Base-by-base conservation (phyloP, 2,329 filamentous ascomycete genomes). In the Aspergillus ochraceus region DNA sequence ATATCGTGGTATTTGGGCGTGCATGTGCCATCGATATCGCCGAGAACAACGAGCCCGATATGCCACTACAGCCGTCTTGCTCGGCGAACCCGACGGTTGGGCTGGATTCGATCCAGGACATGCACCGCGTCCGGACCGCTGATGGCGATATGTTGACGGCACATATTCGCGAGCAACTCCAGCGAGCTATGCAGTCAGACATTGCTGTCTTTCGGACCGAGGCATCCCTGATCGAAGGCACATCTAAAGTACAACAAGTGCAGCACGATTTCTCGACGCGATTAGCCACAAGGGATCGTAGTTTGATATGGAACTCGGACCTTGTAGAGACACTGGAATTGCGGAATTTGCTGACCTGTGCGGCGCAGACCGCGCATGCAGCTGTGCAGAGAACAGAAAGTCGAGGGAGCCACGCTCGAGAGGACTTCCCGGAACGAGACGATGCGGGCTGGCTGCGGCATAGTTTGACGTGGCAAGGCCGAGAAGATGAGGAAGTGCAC, bases 381-480 rank as follows among this genome's bases (percentile, higher is more conserved):
- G 52, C 52, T 12, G 39, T 55, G 10, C n/a, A 12, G 36, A 46
- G 52, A 11, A 32, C 39, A 3, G 52, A 55, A 46, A 49, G 52
- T 55, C 52, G 52, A 6, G 52, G 52, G 17, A 55, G 52, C 24
- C 52, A 55, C 45, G 39, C 52, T 17, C 22, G 52, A 32, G 52
- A 55, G 52, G 52, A 55, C 17, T 55, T 49, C 19, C 52, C 52
- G 20, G 42, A 46, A 9, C 9, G 52, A 26, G 42, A 55, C 30
- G 52, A 55, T 29, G 39, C 14, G 24, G 24, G 26, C 9, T 55
- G 52, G 52, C 26, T 55, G 52, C 42, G 42, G 42, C 52, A 55
- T 32, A 46, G 22, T 12, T 56, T 56, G 47, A 56, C 46, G 9
- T 61, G 57, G 57, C 52, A 59, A 47, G 22, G 36, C 6, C 14